Percentiles rank a stretch among this genome's conserved stretches.
These are phyloP conservation scores for Cladosporium velox DNA, from an alignment of 2,329 filamentous ascomycete genomes.

Conservation along the genomic window DNA sequence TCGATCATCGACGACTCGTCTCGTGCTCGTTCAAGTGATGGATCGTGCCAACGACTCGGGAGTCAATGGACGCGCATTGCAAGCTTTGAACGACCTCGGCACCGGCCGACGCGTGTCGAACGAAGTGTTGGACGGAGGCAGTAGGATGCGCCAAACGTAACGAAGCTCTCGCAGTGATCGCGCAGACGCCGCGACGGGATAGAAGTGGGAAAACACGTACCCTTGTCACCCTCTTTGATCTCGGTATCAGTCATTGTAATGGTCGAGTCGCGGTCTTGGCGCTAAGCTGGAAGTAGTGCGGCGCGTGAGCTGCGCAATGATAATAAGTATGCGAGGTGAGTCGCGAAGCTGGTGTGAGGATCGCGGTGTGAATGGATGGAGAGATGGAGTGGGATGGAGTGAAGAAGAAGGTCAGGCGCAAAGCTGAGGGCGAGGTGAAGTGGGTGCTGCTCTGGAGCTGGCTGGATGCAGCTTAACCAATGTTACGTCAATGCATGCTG, in stretches of 20 bases:
- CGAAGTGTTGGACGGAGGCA: conserved; percentile 6
- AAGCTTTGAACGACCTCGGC: not conserved
- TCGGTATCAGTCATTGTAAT: conserved; percentile 48
- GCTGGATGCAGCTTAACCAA: not conserved
- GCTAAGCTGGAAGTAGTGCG: conserved; percentile 1
- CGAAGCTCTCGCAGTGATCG: not conserved
- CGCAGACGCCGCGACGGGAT: conserved; percentile 14
- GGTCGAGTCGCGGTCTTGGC: conserved; percentile 22
- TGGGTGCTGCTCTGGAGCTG: conserved; percentile 14
- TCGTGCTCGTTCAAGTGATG: not conserved
- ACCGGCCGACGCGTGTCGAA: not conserved
- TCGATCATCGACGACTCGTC: not conserved
- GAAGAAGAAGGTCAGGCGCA: conserved; percentile 6
- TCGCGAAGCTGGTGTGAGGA: conserved; percentile 8
- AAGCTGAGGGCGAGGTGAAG: conserved; percentile 17
- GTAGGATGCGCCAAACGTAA: conserved; percentile 25
- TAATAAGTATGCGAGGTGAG: not conserved
- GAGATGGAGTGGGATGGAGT: not conserved
- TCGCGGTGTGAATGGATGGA: not conserved
- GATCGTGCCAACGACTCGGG: not conserved
- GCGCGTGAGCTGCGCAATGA: conserved; percentile 7
- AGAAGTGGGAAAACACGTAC: conserved; percentile 28
- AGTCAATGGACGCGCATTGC: not conserved
- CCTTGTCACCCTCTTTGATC: conserved; percentile 50
- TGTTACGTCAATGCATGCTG: conserved; percentile 1